Conservation (phyloP, 2,329 filamentous ascomycete genomes). For the Fusarium sp. region DNA sequence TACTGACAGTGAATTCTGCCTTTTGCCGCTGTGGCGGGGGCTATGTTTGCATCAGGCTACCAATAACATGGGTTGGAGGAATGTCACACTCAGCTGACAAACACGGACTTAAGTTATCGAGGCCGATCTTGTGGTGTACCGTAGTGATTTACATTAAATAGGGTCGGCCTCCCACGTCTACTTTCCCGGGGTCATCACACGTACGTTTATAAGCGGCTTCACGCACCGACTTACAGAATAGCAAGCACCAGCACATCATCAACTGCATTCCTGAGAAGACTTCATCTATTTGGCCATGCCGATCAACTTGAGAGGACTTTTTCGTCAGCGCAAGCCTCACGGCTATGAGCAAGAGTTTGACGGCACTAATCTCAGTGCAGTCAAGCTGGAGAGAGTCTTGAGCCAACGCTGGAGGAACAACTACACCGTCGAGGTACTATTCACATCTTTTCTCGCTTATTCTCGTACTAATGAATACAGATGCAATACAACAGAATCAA, state of each 20-base stretch:
- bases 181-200: no score
- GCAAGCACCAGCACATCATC: neutral
- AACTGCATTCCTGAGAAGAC: no score
- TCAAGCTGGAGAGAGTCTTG: neutral
- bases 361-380: neutral
- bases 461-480: neutral
- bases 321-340: neutral
- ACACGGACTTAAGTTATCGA: no score
- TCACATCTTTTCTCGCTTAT: accelerated
- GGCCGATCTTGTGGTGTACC: no score
- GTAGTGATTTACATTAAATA: no score
- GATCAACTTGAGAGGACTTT: neutral
- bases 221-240: no score
- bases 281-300: neutral
- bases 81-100: neutral
- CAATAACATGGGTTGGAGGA: neutral
- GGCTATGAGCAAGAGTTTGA: neutral
- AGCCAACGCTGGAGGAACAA: neutral
- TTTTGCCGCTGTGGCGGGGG: neutral
- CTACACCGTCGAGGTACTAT: neutral
- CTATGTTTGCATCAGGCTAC: neutral
- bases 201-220: no score
- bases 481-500: constrained; percentile 2
- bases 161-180: no score
- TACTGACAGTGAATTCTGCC: neutral